phyloP scores from a whole-genome alignment of 176 grass and related monocot genomes.

The Triticum monococcum region DNA sequence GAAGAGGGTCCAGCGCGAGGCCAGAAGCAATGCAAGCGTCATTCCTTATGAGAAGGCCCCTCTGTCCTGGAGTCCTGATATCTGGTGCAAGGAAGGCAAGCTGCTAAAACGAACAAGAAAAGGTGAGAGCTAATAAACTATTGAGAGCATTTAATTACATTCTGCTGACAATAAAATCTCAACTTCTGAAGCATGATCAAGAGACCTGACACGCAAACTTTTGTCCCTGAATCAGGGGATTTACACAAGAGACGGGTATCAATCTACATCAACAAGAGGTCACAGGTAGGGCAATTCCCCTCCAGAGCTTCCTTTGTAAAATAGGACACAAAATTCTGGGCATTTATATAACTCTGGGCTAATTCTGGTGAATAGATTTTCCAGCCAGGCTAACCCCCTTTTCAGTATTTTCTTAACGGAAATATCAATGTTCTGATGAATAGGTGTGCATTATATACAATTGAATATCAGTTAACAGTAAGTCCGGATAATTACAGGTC shows the following conservation, averaged over 20 bases:
- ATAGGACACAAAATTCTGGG: too few relatives aligned
- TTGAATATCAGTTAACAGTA: neutral
- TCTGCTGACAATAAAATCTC: neutral
- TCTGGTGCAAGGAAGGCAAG: conserved; percentile 79
- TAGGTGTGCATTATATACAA: neutral
- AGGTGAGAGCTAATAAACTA: conserved; percentile 20
- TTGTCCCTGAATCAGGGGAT: conserved; percentile 36
- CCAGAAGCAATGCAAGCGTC: conserved; percentile 43
- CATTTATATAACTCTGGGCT: neutral
- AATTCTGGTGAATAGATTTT: neutral
- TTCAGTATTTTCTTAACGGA: too few relatives aligned
- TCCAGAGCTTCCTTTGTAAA: neutral
- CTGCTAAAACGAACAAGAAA: conserved; percentile 66
- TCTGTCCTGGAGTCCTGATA: conserved; percentile 41
- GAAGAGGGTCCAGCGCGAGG: conserved; percentile 44
- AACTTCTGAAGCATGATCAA: neutral
- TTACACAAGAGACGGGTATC: conserved; percentile 52
- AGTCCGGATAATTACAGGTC: neutral
- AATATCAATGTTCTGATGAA: neutral
- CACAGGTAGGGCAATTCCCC: conserved; percentile 49
- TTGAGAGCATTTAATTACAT: neutral
- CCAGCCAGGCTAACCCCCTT: too few relatives aligned
- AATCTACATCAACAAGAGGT: conserved; percentile 64
- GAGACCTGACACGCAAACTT: neutral
- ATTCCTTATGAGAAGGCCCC: conserved; percentile 57